Evolutionary conservation across 768 basidiomycete species (phyloP), one percentile per base, ranked within the genome.

Genomic region (Calocybe indica): DNA sequence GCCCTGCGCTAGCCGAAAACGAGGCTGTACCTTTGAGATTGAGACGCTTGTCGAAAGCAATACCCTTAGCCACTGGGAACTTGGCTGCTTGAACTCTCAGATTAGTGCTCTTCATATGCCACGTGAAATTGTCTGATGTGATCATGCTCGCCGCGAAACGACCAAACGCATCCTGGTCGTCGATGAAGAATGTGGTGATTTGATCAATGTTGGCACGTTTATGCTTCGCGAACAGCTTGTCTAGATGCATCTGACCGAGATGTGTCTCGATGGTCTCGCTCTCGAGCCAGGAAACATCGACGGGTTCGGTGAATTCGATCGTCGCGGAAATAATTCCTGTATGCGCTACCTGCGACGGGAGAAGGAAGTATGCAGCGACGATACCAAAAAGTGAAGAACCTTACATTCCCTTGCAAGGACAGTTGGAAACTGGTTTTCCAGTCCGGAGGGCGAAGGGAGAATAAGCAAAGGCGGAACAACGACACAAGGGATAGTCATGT

Each of bases 191-290:
- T 1, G 62, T 64, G 0, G 75, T 78, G 6, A 71, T 77, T 55
- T 84, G 78, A 60, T 87, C 77, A 58, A 88, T 73, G 3, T 64
- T 67, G 1, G 83, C 86, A 45, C 78, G 74, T 55, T 81, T 80
- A 43, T 72, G 56, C 41, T 64, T 72, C 1, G 83, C 76, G 14
- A 67, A 62, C 37, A 88, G 68, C 4, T 66, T 48, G 7, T 67
- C 54, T 28, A 88, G 62, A 7, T 54, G 56, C 66, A 86, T 76
- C 43, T 62, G 66, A 13, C 86, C 86, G n/a, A 88, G 54, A 2
- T 66, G 62, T 8, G 75, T 65, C 43, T 74, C 70, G n/a, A 64
- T 65, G 7, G 65, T 69, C 33, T 72, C 69, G 34, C 70, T 63
- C 34, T 70, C 65, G 30, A 82, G 63, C 85, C 84, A 87, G 32